Evolutionary conservation across 495 filamentous ascomycete species (phyloP).

Genomic region (Neurospora cerealis): DNA sequence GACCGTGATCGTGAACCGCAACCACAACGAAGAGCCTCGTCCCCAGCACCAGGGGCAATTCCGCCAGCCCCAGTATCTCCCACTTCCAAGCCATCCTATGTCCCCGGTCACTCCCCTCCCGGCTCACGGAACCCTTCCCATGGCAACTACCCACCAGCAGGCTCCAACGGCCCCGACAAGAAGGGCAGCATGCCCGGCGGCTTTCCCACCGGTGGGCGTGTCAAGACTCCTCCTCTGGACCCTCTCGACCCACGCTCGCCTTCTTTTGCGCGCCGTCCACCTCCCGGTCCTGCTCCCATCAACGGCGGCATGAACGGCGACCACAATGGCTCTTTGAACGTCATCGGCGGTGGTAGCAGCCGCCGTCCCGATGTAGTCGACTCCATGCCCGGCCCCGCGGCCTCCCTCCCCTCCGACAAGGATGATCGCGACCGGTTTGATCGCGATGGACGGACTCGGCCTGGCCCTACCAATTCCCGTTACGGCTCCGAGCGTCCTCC

Average conservation of each 20-base stretch:
- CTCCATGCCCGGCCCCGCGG: constrained; percentile 1
- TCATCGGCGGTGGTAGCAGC: not conserved
- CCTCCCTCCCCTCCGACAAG: not conserved
- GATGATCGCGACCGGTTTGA: not conserved
- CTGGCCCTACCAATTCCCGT: not conserved
- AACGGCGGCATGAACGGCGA: not conserved
- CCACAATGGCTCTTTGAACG: not conserved
- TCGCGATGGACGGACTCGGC: not conserved
- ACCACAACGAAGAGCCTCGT: not conserved
- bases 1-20: not conserved
- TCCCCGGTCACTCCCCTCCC: not conserved
- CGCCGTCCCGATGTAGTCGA: not conserved
- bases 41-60: not conserved
- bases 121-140: not conserved
- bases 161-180: not conserved
- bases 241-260: not conserved
- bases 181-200: not conserved
- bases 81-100: not conserved
- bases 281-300: not conserved
- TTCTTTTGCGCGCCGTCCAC: not conserved
- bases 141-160: not conserved
- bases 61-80: not conserved
- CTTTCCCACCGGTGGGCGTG: not conserved
- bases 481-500: not conserved
- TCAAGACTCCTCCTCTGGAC: not conserved